A percentile compares a stretch with the other conserved stretches of the same genome.
Evolutionary conservation across 176 grass and related monocot species (phyloP).

Genomic region (Oryza punctata): DNA sequence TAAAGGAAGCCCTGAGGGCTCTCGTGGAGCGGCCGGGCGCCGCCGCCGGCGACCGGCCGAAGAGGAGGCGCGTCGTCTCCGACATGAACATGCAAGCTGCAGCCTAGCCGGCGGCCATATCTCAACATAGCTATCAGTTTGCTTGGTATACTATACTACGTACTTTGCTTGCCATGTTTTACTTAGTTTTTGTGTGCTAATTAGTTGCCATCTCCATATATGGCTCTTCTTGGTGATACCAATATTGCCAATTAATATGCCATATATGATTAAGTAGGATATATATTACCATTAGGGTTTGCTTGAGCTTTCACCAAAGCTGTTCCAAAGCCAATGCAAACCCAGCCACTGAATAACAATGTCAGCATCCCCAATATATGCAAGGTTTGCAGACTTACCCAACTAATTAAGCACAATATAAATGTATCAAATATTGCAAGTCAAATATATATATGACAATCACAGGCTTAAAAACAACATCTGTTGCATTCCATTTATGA

Average conservation of each 20-base stretch:
- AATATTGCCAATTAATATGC: neutral
- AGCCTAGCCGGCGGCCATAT: conserved; percentile 32
- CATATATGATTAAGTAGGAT: conserved; percentile 34
- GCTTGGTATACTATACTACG: conserved; percentile 20
- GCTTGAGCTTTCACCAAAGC: conserved; percentile 52
- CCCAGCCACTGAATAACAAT: conserved; percentile 34
- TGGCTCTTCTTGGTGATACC: conserved; percentile 40
- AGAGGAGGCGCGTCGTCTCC: conserved; percentile 71
- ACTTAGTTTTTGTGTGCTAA: conserved; percentile 13
- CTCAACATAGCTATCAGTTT: conserved; percentile 23
- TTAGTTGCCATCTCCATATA: conserved; percentile 27
- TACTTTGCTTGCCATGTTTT: conserved; percentile 29
- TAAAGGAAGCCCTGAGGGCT: conserved; percentile 66
- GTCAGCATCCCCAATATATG: conserved; percentile 27
- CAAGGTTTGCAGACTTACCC: conserved; percentile 22
- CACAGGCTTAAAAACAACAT: conserved; percentile 28
- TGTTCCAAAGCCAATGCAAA: conserved; percentile 47
- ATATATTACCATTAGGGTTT: conserved; percentile 48
- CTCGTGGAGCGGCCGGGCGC: conserved; percentile 61
- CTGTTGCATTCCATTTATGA: conserved; percentile 25
- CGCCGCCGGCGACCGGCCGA: conserved; percentile 54
- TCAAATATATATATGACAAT: neutral
- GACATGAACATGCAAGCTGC: conserved; percentile 64
- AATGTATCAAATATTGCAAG: conserved; percentile 14
- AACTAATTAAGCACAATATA: conserved; percentile 3